Evolutionary conservation across 306 rosid genomes (phyloP).

Genomic region (Vicia faba): DNA sequence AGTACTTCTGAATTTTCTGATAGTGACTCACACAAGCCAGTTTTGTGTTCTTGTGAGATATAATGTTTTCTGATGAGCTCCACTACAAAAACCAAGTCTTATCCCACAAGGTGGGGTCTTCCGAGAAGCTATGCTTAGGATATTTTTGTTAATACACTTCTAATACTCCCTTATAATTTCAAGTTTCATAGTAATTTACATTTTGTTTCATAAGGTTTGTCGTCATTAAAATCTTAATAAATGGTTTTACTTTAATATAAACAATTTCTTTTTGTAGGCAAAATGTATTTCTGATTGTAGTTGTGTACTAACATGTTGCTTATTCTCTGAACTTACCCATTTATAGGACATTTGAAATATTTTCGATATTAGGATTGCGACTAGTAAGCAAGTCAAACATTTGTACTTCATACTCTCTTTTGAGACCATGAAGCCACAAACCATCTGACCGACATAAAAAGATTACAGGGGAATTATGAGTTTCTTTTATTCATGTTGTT

Average conservation of each 20-base stretch:
- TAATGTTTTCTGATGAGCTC: too few relatives aligned
- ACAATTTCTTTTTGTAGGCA: too few relatives aligned
- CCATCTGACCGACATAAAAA: constrained; percentile 7
- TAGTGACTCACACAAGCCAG: background rate
- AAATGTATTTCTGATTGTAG: too few relatives aligned
- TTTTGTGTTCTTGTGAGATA: too few relatives aligned
- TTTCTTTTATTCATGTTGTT: constrained; percentile 27
- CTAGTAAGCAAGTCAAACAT: background rate
- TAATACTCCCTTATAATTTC: background rate
- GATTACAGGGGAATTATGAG: constrained; percentile 5
- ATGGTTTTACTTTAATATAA: too few relatives aligned
- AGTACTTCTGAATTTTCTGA: background rate
- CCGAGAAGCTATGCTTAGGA: background rate
- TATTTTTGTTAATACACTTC: background rate
- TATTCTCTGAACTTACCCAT: too few relatives aligned
- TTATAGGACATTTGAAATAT: too few relatives aligned
- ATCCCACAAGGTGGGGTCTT: background rate
- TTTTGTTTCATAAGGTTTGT: too few relatives aligned
- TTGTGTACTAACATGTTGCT: too few relatives aligned
- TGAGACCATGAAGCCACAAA: constrained; percentile 17
- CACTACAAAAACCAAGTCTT: background rate
- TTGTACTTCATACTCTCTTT: constrained; percentile 17
- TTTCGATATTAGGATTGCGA: too few relatives aligned
- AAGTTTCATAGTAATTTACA: too few relatives aligned
- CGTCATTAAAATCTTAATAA: too few relatives aligned